Base-by-base conservation (phyloP, 2,329 filamentous ascomycete species). In the Aspergillus ibericus region DNA sequence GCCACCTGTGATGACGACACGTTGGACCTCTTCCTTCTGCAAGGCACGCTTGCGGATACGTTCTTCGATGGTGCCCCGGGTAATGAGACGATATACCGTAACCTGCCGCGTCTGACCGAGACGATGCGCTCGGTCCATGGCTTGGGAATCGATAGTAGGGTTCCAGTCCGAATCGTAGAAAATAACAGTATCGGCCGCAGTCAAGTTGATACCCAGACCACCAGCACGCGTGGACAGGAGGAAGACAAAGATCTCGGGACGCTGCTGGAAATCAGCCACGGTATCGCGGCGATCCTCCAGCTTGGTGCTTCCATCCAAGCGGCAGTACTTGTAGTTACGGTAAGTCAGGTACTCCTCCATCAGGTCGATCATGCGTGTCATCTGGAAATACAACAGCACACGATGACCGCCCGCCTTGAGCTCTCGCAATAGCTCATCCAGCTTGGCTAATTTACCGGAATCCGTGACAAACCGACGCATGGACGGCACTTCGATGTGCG, bases 111-210 rank as follows among this genome's bases (percentile, higher is more conserved):
- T 98, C 77, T 99, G 93, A 51, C 95, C 95, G 35, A 99, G 85
- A 85, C 95, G 91, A 85, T 99, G 95, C 12, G 95, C 95, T 75
- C 95, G 90, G 77, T 99, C 95, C 95, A 98, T 98, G 77, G 95
- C 95, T 76, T 99, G 95, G 54, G 91, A 96, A 75, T 99, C 95
- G 70, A 98, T 98, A 3, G 95, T 98, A 0, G 95, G 95, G 75
- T 99, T 99, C 95, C 95, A 99, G 76, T 99, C 95, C 10, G 92
- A 96, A 74, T 99, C 95, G 83, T 99, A 99, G 81, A 99, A 99
- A 77, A 99, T 98, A 78, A 99, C 95, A 0, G 95, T 99, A 74
- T 99, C 95, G 18, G 95, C 95, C 53, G 91, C 89, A 5, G 95
- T 98, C 66, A 99, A 81, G 72, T 99, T 99, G 82, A 99, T 99